Base-by-base conservation (phyloP, 2,329 filamentous ascomycete genomes). In the Penicillium corylophilum region DNA sequence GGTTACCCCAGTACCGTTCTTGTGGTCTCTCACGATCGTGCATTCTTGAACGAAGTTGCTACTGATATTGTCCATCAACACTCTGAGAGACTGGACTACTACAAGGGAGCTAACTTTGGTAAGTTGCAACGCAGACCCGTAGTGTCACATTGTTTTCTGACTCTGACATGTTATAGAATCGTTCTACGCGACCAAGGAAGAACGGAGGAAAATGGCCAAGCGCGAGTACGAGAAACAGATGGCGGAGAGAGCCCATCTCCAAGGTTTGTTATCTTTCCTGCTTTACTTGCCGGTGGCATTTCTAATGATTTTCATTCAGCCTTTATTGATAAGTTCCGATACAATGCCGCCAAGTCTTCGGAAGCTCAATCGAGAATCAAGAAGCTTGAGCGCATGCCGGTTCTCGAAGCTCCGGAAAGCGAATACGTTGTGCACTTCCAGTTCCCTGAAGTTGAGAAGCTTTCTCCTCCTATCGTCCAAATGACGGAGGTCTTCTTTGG, bases 291-390 rank as follows among this genome's bases (percentile, higher is more conserved):
- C 41, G 0, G 28, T 4, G 40, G 16, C 38, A 48, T 16, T 50
- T 24, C 51, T 59, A 44, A 63, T 45, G 6, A 24, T 23, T 18
- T 18, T 22, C 16, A 43, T 31, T 31, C 12, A 75, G 87, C 90
- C 24, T 99, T 99, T 75, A 99, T 99, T 76, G 94, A 99, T 82
- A 99, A 99, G 77, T 99, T 99, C 82, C 86, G 94, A 47, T 99
- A 99, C 82, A 99, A 99, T 70, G 94, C 94, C 24, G 94, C 93
- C 67, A 99, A 99, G 74, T 96, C 94, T 1, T 96, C 93, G 8
- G 94, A 99, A 79, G 94, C 94, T 1, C 94, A 99, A 70, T 97
- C 93, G 1, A 87, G 94, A 67, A 97, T 99, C 82, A 99, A 99
- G 82, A 99, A 99, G 72, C 80, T 99, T 56, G 95, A 99, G 74